Evolutionary conservation across 345 rosid genomes (phyloP).

Genomic region (Ceriops decandra): DNA sequence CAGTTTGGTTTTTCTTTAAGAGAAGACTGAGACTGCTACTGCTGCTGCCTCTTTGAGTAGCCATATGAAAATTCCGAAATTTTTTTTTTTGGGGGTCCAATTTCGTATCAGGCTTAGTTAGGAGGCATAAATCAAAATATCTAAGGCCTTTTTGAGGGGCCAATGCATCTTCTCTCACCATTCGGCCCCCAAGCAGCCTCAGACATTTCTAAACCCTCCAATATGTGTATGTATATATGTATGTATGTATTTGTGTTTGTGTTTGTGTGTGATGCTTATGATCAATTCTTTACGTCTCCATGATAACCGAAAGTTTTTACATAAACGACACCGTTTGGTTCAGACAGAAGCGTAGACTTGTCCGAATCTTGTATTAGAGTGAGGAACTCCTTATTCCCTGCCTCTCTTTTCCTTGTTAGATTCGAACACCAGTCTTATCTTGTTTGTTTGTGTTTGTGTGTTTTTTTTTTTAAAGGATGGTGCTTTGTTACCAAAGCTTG

Average conservation of each 20-base stretch:
- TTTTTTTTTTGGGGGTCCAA: background rate
- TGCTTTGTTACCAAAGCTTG: too few relatives aligned
- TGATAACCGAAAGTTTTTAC: slow-evolving; percentile 19
- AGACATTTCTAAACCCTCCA: slow-evolving; percentile 8
- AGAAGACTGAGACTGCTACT: background rate
- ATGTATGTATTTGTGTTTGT: too few relatives aligned
- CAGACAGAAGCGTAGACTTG: slow-evolving; percentile 23
- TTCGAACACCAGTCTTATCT: slow-evolving; percentile 11
- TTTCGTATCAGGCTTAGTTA: slow-evolving; percentile 35
- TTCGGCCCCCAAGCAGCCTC: slow-evolving; percentile 26
- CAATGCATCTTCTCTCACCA: background rate
- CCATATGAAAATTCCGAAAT: background rate
- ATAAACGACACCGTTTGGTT: slow-evolving; percentile 11
- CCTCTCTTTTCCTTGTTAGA: slow-evolving; percentile 21
- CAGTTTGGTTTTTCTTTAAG: too few relatives aligned
- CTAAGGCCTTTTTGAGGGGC: slow-evolving; percentile 22
- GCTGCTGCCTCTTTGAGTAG: slow-evolving; percentile 27
- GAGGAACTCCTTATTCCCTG: background rate
- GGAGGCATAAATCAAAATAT: slow-evolving; percentile 26
- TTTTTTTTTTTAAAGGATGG: too few relatives aligned
- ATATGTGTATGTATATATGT: background rate
- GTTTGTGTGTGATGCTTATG: background rate
- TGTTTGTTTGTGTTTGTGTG: too few relatives aligned
- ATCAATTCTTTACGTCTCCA: background rate
- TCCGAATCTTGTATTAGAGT: slow-evolving; percentile 18